These are phyloP conservation scores for Boletus bicolor DNA, from an alignment of 768 basidiomycete species.

Conservation along the genomic window DNA sequence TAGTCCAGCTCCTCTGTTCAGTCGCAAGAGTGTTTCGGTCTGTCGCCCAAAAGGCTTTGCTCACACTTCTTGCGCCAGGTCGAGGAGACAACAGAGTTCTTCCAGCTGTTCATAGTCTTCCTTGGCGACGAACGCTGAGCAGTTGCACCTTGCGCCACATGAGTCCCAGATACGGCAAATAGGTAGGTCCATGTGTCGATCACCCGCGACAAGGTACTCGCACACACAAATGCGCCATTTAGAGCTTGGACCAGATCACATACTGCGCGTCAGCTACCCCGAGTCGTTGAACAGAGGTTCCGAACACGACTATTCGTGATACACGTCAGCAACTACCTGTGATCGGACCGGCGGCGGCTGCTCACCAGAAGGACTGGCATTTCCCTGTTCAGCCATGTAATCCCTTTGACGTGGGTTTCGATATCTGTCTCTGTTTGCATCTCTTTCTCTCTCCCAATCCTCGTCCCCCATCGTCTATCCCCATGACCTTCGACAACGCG, in stretches of 20 bases:
- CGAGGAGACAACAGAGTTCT: conserved; percentile 48
- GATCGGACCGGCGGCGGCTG: neutral
- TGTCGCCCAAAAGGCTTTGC: conserved; percentile 32
- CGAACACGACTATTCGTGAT: conserved; percentile 36
- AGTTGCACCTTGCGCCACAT: conserved; percentile 43
- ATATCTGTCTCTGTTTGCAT: neutral
- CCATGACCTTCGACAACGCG: conserved; percentile 39
- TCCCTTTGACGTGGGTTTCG: neutral
- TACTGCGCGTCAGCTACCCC: conserved; percentile 43
- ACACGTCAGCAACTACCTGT: neutral
- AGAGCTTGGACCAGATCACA: conserved; percentile 41
- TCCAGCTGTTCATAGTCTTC: conserved; percentile 40
- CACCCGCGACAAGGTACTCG: conserved; percentile 50
- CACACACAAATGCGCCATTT: conserved; percentile 40
- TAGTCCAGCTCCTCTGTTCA: conserved; percentile 50
- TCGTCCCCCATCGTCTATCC: conserved; percentile 34
- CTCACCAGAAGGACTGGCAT: conserved; percentile 34
- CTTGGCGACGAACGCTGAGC: conserved; percentile 48
- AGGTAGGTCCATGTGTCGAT: neutral
- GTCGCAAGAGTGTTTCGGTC: conserved; percentile 53
- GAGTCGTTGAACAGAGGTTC: conserved; percentile 36
- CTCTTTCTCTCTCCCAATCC: neutral
- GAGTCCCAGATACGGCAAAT: neutral
- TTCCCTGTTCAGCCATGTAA: conserved; percentile 30
- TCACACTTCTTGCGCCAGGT: conserved; percentile 62